Conservation (phyloP, 164 flowering plant species). For the Platanus orientalis region DNA sequence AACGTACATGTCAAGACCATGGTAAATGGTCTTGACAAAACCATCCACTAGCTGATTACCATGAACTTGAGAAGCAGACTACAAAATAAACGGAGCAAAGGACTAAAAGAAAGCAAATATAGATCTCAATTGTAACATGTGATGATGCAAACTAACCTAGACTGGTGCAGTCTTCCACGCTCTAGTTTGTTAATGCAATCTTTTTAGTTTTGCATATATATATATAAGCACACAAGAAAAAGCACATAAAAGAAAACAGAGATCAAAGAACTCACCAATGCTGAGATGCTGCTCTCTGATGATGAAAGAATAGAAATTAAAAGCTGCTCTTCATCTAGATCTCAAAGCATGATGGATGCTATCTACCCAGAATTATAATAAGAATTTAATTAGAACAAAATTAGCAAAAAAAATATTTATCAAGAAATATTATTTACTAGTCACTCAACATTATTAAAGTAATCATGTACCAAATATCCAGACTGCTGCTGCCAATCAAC, state of each 20-base stretch:
- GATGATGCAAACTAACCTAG: too few species aligned
- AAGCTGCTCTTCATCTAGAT: constrained; percentile 90
- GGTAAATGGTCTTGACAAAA: constrained; percentile 74
- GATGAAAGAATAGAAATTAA: constrained; percentile 56
- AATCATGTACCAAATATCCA: constrained; percentile 71
- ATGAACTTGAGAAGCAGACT: constrained; percentile 97
- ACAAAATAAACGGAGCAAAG: neutral
- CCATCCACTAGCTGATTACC: constrained; percentile 89
- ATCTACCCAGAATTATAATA: constrained; percentile 55
- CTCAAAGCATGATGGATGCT: constrained; percentile 88
- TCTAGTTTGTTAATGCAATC: too few species aligned
- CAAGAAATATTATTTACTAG: neutral
- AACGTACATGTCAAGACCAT: constrained; percentile 81
- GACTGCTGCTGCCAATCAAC: constrained; percentile 99
- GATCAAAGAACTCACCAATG: constrained; percentile 80
- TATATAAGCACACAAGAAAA: too few species aligned
- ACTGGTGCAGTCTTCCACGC: too few species aligned
- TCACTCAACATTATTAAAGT: too few species aligned
- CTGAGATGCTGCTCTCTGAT: constrained; percentile 73
- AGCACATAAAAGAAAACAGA: too few species aligned
- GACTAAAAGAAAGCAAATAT: neutral
- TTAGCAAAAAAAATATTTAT: neutral
- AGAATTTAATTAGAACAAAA: constrained; percentile 1
- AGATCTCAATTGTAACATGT: neutral
- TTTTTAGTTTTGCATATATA: too few species aligned